Conservation (phyloP, 2,329 filamentous ascomycete species). For the Lojkania enalia region DNA sequence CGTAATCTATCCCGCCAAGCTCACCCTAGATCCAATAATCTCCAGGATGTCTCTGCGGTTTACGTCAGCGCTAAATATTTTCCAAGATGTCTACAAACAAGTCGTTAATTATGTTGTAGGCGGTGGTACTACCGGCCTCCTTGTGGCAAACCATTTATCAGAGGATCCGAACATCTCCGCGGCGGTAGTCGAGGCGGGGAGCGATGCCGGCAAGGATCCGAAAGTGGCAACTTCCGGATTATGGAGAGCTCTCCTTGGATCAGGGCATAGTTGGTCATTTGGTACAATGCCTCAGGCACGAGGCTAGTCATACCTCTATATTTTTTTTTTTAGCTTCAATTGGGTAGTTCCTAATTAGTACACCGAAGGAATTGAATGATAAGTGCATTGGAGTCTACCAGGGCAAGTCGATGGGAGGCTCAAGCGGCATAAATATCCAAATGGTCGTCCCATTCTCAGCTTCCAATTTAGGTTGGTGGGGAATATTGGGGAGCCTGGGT, state of each 20-base stretch:
- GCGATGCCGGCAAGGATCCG: conserved; percentile 14
- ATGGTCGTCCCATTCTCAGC: conserved; percentile 25
- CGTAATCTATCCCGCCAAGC: no score
- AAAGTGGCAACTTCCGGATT: conserved; percentile 15
- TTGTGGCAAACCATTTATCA: conserved; percentile 18
- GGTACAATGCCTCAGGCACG: conserved; percentile 21
- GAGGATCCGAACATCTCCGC: conserved; percentile 24
- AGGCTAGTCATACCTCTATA: no score
- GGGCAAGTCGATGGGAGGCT: conserved; percentile 36
- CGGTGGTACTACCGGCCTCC: conserved; percentile 24
- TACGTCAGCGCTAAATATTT: no score
- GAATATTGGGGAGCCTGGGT: conserved; percentile 34
- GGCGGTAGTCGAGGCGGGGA: conserved; percentile 32
- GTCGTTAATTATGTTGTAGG: no score
- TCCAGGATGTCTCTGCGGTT: no score
- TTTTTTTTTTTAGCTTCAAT: no score
- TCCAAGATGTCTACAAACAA: no score
- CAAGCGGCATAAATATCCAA: conserved; percentile 30
- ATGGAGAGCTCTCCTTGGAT: conserved; percentile 5
- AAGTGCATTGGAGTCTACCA: conserved; percentile 12
- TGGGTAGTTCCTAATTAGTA: no score
- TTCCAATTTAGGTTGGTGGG: conserved; percentile 38
- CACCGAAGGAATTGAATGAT: conserved; percentile 12
- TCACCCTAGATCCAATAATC: no score
- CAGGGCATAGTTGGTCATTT: conserved; percentile 21